Evolutionary conservation across 2,329 filamentous ascomycete genomes (phyloP).

Genomic region (Monosporascus cannonballus): DNA sequence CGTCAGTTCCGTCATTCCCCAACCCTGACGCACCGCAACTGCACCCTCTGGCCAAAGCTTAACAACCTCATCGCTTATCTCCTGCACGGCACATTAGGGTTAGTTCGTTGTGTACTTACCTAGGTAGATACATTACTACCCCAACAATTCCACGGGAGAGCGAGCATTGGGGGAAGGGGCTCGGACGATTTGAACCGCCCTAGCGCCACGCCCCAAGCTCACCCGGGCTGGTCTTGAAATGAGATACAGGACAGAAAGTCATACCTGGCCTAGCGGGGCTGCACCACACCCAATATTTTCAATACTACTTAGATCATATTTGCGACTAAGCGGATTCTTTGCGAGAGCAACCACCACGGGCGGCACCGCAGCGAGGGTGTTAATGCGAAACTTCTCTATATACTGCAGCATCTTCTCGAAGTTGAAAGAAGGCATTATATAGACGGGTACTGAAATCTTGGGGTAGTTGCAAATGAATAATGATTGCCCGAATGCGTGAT

Average conservation of each 20-base stretch:
- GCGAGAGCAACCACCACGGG: slow-evolving; percentile 68
- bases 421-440: slow-evolving; percentile 74
- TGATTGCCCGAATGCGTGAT: slow-evolving; percentile 68
- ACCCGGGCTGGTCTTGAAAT: too few species aligned
- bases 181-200: background rate
- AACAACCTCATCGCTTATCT: slow-evolving; percentile 53
- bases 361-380: slow-evolving; percentile 61
- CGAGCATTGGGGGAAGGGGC: background rate
- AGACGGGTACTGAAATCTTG: slow-evolving; percentile 57
- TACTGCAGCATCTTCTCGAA: slow-evolving; percentile 65
- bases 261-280: slow-evolving; percentile 51
- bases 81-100: slow-evolving; percentile 15
- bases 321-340: slow-evolving; percentile 60
- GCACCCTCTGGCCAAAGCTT: slow-evolving; percentile 40
- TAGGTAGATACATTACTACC: background rate
- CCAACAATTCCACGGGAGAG: background rate
- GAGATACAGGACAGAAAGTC: background rate
- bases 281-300: slow-evolving; percentile 57
- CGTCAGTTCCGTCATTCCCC: slow-evolving; percentile 83
- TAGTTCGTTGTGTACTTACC: background rate
- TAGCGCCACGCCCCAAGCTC: background rate
- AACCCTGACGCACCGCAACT: slow-evolving; percentile 56
- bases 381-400: slow-evolving; percentile 63
- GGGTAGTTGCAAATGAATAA: slow-evolving; percentile 58
- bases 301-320: slow-evolving; percentile 64